Evolutionary conservation across 192 early-diverging fungal species (phyloP), one percentile per base, ranked within the genome.

Genomic region (Coemansia sp.): DNA sequence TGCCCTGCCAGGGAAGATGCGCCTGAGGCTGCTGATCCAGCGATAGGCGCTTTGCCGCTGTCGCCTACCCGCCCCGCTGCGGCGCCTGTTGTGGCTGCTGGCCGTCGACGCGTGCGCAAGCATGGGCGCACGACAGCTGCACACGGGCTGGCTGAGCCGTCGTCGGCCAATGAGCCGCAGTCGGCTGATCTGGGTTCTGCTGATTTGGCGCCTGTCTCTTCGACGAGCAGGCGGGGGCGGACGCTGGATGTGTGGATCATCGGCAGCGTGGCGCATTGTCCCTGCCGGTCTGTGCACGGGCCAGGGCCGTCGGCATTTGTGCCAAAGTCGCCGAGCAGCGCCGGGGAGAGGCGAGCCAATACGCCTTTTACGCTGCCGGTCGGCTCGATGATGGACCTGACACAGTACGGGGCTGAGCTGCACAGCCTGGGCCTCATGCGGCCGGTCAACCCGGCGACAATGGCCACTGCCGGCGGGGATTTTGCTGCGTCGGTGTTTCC

Each of bases 261-360:
- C 32, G 74, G 68, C 5, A 82, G 80, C 63, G 80, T 77, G 1
- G 80, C 80, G 21, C 80, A 77, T 59, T 82, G 80, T 33, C 80
- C 80, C 1, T 82, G 80, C 23, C 74, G 80, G 43, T 8, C 59
- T 11, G 69, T 77, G 33, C 80, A 82, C 46, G 80, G 80, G 3
- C 63, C 71, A 0, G 80, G 80, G 0, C 80, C 80, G 1, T 82
- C 80, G 46, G 66, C 80, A 17, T 82, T 82, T 77, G 80, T 77
- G 30, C 32, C 72, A 19, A 69, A 65, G 16, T 53, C 75, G 8
- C 42, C 3, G 21, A 37, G 53, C 33, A 21, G 43, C 30, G 21
- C 1, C 53, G 42, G 19, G 26, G 26, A 39, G 11, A 42, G 46
- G 28, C 30, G 55, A 28, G 26, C 26, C 26, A 28, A 28, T 28